Base-by-base conservation (phyloP, 108 stramenopile species). In the Cylindrotheca closterium region DNA sequence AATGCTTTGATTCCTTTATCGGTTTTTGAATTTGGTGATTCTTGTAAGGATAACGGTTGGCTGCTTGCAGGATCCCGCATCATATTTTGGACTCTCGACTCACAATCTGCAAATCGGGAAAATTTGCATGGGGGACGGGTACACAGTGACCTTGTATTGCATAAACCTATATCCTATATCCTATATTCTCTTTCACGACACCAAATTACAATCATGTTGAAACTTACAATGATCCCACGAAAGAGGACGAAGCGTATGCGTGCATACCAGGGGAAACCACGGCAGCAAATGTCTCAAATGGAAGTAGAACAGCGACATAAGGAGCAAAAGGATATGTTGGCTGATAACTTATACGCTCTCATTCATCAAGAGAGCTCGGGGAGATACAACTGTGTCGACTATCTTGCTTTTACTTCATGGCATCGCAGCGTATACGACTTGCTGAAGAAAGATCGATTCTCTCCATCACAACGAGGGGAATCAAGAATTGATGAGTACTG, bases 221-320 rank as follows among this genome's bases (percentile, higher is more conserved):
- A 83, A 48, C 64, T 83, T 21, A 83, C 77, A 24, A 83, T 83
- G 82, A 83, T 71, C 53, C 78, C 82, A 21, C 48, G 82, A 32
- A 75, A 74, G 51, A 47, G 74, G 45, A 68, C 79, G 12, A 81
- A 58, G 58, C 55, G 71, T 12, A 49, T 62, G 50, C 73, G 73
- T 29, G 30, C 59, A n/a, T 23, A 65, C 51, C 47, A 64, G 25
- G 51, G 46, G 27, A 62, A 63, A 22, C 28, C 56, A 5, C 48
- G 52, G 31, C 37, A 59, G 24, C 50, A 37, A n/a, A 33, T 52
- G 30, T 48, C 65, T 19, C 34, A 61, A 33, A 26, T 24, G 15
- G 57, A 65, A 58, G 29, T 37, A 10, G 37, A 42, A 42, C 37
- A 42, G 37, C 7, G 15, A 15, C 37, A 42, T 24, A 33, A 30